Conservation (phyloP, 148 eudicot genomes). For the Vaccinium vitisidaea region DNA sequence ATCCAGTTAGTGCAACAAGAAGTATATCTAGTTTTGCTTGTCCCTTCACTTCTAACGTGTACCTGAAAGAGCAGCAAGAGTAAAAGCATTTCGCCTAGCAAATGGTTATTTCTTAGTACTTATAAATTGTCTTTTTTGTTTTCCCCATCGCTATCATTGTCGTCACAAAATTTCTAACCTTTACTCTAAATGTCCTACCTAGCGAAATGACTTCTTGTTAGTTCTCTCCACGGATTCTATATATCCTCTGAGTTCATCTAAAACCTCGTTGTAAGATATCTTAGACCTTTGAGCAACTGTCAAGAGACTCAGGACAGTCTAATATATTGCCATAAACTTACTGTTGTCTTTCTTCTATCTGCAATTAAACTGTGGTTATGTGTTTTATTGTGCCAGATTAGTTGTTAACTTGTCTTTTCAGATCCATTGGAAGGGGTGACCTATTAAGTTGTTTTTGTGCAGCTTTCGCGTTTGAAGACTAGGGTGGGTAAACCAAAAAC, state of each 20-base stretch:
- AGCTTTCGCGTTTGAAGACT: slow-evolving; percentile 64
- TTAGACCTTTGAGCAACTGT: neutral
- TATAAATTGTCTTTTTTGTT: no score
- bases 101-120: neutral
- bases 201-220: neutral
- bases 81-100: neutral
- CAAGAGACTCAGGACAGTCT: neutral
- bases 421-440: slow-evolving; percentile 4
- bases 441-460: slow-evolving; percentile 21
- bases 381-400: neutral
- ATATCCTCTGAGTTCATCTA: neutral
- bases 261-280: neutral
- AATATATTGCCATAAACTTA: neutral
- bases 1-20: neutral
- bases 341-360: neutral
- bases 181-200: neutral
- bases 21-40: neutral
- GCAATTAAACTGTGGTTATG: neutral
- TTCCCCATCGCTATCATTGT: neutral
- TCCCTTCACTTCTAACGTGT: neutral
- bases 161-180: neutral
- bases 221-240: neutral
- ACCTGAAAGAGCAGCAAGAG: neutral
- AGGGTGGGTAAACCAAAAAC: slow-evolving; percentile 53
- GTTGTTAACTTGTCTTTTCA: neutral